A percentile compares a stretch with the other conserved stretches of the same genome.
Evolutionary conservation across 1,139 yeast species (phyloP).

Genomic region (Nakaseomyces uthaithaninus): DNA sequence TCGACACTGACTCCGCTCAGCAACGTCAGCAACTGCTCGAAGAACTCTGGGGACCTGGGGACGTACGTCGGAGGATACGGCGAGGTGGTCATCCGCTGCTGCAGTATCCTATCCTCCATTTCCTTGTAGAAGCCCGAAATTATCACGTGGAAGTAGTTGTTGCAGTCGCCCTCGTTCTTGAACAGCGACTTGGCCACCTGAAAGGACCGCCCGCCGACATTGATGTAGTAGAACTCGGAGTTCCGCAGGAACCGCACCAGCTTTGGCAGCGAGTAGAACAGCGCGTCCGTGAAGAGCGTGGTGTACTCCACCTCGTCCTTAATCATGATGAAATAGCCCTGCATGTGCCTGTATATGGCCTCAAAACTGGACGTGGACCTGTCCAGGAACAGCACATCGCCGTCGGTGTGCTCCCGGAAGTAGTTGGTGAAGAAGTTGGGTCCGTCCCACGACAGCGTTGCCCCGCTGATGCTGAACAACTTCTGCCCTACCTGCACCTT

Average conservation of each 20-base stretch:
- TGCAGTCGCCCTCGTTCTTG: slow-evolving; percentile 52
- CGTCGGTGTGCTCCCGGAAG: slow-evolving; percentile 24
- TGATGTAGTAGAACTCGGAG: slow-evolving; percentile 48
- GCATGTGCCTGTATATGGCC: slow-evolving; percentile 58
- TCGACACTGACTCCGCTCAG: slow-evolving; percentile 49
- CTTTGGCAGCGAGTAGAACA: slow-evolving; percentile 55
- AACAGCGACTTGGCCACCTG: slow-evolving; percentile 49
- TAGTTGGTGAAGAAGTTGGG: slow-evolving; percentile 43
- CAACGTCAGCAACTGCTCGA: slow-evolving; percentile 48
- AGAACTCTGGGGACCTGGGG: slow-evolving; percentile 47
- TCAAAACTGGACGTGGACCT: slow-evolving; percentile 61
- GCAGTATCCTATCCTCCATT: slow-evolving; percentile 34
- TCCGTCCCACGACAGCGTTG: slow-evolving; percentile 70
- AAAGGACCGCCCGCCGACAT: slow-evolving; percentile 53
- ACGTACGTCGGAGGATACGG: slow-evolving; percentile 51
- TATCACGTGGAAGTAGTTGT: slow-evolving; percentile 64
- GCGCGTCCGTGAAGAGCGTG: slow-evolving; percentile 57
- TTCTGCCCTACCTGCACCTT: slow-evolving; percentile 63
- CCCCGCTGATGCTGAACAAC: slow-evolving; percentile 56
- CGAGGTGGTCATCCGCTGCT: slow-evolving; percentile 59
- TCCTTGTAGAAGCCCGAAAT: slow-evolving; percentile 44
- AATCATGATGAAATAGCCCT: slow-evolving; percentile 61
- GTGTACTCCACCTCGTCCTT: slow-evolving; percentile 50
- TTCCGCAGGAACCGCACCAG: slow-evolving; percentile 41
- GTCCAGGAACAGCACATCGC: slow-evolving; percentile 49